Evolutionary conservation across 306 rosid species (phyloP), one percentile per base, ranked within the genome.

Genomic region (Quercus dentata): DNA sequence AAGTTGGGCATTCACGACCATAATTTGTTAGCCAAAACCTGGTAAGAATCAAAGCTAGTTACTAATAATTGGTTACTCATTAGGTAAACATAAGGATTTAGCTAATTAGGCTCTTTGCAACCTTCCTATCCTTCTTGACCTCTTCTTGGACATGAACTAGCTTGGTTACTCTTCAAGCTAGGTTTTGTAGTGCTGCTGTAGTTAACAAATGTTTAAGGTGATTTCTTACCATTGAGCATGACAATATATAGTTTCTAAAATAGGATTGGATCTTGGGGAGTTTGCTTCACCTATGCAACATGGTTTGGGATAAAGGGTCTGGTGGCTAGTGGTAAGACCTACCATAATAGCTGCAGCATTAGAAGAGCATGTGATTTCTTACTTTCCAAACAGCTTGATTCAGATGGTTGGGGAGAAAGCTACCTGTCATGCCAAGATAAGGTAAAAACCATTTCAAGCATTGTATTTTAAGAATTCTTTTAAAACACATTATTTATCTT

Each of bases 321-420:
- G 6, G 88, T 82, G 78, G 76, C 74, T 27, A 74, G 83, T 0
- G 90, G 92, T 17, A 84, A 78, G 71, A 89, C 82, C 19, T 89
- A 91, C 82, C 73, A 84, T 51, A 83, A 79, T 3, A 85, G 89
- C 63, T 13, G 21, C 10, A 76, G 76, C 87, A 81, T 91, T 13
- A 78, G 93, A 81, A 91, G 65, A 69, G 97, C 90, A 28, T 91
- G 90, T 55, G 33, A 81, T 5, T 93, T 91, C 81, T 80, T 93
- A 61, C 90, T 91, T 35, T 93, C 97, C 54, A 89, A 88, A 59
- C 97, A 91, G 51, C 86, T 79, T 0, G 13, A 46, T 30, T 84
- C 81, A 10, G 96, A 94, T 61, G 96, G 97, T 5, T 91, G 97
- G 96, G 92, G 92, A 73, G 97, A 92, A 82, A 92, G 97, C 83